These are phyloP conservation scores for Gossypium trilobum DNA, from an alignment of 441 rosid species.

Conservation along the genomic window DNA sequence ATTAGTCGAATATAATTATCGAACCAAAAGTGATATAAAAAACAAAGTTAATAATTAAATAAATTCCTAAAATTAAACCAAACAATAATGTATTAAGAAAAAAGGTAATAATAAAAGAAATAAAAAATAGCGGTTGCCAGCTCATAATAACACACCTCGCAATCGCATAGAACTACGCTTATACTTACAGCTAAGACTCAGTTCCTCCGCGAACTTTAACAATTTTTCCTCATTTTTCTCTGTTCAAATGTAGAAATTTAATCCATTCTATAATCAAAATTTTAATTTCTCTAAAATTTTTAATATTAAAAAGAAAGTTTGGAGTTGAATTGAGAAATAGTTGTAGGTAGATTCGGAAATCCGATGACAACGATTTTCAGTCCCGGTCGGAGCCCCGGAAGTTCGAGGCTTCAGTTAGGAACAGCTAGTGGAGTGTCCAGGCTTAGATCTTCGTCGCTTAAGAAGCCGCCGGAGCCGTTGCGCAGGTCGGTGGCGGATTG, in stretches of 20 bases:
- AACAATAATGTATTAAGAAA: neutral
- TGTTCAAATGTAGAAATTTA: conserved; percentile 20
- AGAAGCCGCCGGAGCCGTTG: conserved; percentile 92
- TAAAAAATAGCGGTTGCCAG: conserved; percentile 32
- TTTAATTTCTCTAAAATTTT: neutral
- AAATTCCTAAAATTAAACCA: neutral
- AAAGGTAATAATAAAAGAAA: neutral
- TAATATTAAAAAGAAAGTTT: no score
- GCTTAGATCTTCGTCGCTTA: conserved; percentile 69
- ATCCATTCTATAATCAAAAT: neutral
- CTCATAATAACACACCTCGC: conserved; percentile 16
- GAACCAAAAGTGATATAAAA: neutral
- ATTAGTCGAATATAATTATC: no score
- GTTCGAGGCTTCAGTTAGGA: conserved; percentile 45
- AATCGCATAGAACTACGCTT: conserved; percentile 22
- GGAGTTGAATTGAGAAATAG: neutral
- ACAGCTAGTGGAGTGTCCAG: conserved; percentile 43
- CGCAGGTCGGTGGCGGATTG: conserved; percentile 92
- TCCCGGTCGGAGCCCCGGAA: conserved; percentile 59
- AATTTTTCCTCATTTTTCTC: neutral
- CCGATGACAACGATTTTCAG: conserved; percentile 47
- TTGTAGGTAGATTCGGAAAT: neutral
- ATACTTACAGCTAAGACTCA: conserved; percentile 27
- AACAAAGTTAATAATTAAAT: neutral
- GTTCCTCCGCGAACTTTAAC: conserved; percentile 12